Evolutionary conservation across 345 rosid genomes (phyloP).

Genomic region (Psidium guajava): DNA sequence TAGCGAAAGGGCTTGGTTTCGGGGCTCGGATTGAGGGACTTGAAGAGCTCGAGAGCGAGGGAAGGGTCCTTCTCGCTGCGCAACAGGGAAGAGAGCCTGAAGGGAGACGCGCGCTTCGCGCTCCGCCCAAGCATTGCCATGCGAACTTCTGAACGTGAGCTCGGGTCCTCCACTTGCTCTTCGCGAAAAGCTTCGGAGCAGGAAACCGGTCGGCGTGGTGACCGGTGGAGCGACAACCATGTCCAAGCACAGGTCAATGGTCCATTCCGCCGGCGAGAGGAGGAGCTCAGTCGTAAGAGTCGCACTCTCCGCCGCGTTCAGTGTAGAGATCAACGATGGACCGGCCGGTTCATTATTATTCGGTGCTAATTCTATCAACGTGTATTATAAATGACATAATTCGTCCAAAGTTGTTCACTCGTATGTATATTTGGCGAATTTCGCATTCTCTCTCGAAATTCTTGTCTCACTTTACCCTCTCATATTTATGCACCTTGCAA

Average conservation of each 20-base stretch:
- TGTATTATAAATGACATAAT: no score
- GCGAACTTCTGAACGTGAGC: neutral
- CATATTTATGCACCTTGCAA: neutral
- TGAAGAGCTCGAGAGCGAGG: slow-evolving; percentile 51
- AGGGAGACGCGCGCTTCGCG: slow-evolving; percentile 38
- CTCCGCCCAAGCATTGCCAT: neutral
- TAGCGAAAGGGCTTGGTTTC: slow-evolving; percentile 20
- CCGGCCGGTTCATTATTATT: neutral
- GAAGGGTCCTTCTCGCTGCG: slow-evolving; percentile 59
- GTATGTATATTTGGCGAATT: no score
- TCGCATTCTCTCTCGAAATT: no score
- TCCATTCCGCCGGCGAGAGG: neutral
- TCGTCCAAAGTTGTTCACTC: no score
- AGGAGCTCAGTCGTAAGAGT: neutral
- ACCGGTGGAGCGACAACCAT: neutral
- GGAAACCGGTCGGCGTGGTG: neutral
- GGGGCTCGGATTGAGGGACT: slow-evolving; percentile 29
- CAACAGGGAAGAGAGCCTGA: slow-evolving; percentile 51
- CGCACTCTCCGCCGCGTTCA: neutral
- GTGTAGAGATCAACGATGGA: neutral
- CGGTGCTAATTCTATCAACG: neutral
- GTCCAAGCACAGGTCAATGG: neutral
- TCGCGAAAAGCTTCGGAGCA: neutral
- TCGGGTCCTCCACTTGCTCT: neutral
- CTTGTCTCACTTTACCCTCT: neutral